Evolutionary conservation across 176 grass and related monocot species (phyloP).

Genomic region (Alopecurus myosuroides): DNA sequence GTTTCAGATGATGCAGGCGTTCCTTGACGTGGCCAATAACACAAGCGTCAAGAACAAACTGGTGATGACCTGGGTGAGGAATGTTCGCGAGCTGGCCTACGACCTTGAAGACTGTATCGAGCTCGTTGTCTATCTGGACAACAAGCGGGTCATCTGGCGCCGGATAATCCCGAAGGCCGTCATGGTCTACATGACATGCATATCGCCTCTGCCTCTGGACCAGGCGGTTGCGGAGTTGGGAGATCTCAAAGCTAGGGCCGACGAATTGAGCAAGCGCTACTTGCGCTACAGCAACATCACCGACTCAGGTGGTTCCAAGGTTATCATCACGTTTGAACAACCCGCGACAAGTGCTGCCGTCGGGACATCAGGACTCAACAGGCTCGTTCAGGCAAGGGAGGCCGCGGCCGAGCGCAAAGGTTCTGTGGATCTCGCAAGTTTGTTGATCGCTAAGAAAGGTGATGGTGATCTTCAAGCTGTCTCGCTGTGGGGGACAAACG

Average conservation of each 20-base stretch:
- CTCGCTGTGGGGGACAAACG: not conserved
- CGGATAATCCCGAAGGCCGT: not conserved
- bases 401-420: not conserved
- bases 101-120: slow-evolving; percentile 10
- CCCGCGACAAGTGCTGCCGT: not conserved
- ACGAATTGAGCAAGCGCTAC: slow-evolving; percentile 9
- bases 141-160: not conserved
- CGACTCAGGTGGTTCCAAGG: not conserved
- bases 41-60: not conserved
- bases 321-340: not conserved
- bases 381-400: not conserved
- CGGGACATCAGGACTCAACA: not conserved
- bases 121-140: too few relatives aligned
- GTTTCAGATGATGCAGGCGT: slow-evolving; percentile 19
- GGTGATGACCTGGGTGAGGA: slow-evolving; percentile 2
- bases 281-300: not conserved
- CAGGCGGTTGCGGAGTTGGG: not conserved
- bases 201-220: not conserved
- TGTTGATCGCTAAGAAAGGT: not conserved
- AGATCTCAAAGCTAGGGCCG: not conserved
- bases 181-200: too few relatives aligned
- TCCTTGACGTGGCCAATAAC: not conserved
- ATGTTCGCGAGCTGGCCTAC: not conserved
- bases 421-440: not conserved
- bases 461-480: not conserved